phyloP scores from a whole-genome alignment of 176 grass and related monocot species.

The Cenchrus purpureus region DNA sequence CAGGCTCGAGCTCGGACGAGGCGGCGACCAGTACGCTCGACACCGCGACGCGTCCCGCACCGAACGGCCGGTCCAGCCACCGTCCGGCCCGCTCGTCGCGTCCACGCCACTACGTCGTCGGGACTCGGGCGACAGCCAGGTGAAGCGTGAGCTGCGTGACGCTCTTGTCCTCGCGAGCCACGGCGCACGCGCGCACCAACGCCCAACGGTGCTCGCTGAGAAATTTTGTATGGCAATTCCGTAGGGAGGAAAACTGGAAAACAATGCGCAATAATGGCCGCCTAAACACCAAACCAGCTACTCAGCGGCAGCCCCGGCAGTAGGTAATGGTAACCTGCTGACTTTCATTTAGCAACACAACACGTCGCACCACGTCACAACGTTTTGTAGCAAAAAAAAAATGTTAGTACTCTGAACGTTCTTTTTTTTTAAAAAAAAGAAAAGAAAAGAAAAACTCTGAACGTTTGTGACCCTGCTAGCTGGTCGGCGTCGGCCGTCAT shows the following conservation, averaged over 20 bases:
- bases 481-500: not conserved
- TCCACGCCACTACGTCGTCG: not conserved
- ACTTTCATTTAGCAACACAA: not conserved
- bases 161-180: not conserved
- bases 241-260: too few relatives aligned
- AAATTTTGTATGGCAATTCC: too few relatives aligned
- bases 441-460: too few relatives aligned
- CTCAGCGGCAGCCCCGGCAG: too few relatives aligned
- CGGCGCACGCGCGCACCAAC: not conserved
- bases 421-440: too few relatives aligned
- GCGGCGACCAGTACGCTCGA: not conserved
- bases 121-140: not conserved
- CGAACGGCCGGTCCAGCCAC: constrained; percentile 21
- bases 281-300: too few relatives aligned
- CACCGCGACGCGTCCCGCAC: constrained; percentile 4
- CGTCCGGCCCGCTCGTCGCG: not conserved
- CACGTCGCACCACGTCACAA: not conserved
- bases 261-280: too few relatives aligned
- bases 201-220: too few relatives aligned
- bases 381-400: too few relatives aligned
- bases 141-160: not conserved
- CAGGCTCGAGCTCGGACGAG: not conserved
- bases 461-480: not conserved
- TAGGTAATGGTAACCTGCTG: not conserved
- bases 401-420: too few relatives aligned